Conservation (phyloP, 345 rosid species). For the Populus davidiana region DNA sequence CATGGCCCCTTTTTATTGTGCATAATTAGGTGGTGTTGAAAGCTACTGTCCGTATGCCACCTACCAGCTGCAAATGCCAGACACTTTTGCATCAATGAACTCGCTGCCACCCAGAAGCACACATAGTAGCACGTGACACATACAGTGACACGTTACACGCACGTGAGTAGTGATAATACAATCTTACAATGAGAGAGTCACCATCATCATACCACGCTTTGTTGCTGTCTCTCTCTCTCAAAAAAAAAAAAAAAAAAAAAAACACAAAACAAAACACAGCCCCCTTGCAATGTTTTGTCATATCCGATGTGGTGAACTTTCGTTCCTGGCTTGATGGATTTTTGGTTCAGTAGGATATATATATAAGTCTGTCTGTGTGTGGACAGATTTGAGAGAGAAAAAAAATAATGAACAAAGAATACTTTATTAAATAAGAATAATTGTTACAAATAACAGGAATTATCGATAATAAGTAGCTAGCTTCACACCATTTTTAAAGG, state of each 20-base stretch:
- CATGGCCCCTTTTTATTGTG: background rate
- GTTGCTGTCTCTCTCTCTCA: background rate
- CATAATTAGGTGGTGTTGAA: background rate
- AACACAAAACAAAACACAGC: background rate
- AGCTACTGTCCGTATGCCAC: background rate
- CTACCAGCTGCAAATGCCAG: background rate
- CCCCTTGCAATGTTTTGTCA: background rate
- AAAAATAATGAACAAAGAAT: no score
- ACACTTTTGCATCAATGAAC: no score
- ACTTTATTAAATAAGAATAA: no score
- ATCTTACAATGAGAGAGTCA: background rate
- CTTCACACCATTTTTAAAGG: no score
- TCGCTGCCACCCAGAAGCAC: background rate
- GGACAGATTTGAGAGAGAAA: no score
- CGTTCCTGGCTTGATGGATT: no score
- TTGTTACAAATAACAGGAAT: no score
- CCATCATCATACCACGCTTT: background rate
- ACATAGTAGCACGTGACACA: conserved; percentile 21
- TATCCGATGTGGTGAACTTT: no score
- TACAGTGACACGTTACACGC: conserved; percentile 12
- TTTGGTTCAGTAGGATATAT: no score
- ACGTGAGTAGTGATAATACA: conserved; percentile 23
- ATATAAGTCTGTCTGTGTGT: no score
- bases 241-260: background rate
- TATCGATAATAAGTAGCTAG: no score